phyloP scores from a whole-genome alignment of 139 green algal species.

The Desmodesmus armatus region DNA sequence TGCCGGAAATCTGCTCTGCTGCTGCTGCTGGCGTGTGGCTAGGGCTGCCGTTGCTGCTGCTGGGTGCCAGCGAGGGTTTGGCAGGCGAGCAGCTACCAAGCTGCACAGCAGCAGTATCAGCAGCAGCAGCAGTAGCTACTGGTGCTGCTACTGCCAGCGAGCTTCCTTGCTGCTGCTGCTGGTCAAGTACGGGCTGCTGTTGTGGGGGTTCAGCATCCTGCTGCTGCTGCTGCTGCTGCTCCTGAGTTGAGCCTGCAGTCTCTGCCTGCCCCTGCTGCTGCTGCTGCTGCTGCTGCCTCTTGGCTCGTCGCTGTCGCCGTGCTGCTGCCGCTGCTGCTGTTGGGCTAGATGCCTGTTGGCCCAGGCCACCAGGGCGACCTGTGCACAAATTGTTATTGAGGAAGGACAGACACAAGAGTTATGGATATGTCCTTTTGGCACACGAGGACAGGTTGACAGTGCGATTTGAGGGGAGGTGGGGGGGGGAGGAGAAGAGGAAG shows the following conservation, averaged over 20 bases:
- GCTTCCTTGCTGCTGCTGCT: constrained; percentile 20
- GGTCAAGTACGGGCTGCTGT: not conserved
- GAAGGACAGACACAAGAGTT: no score
- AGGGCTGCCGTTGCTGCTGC: constrained; percentile 6
- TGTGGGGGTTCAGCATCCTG: not conserved
- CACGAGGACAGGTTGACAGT: no score
- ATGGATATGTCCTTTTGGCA: no score
- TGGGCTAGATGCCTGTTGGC: not conserved
- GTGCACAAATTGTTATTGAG: no score
- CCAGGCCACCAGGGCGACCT: not conserved
- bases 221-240: not conserved
- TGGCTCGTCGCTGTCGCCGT: constrained; percentile 4
- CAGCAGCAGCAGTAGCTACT: not conserved
- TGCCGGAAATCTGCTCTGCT: not conserved
- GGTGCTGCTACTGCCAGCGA: no score
- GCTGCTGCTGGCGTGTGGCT: not conserved
- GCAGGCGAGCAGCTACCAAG: not conserved
- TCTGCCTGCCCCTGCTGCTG: constrained; percentile 13
- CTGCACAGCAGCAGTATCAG: not conserved
- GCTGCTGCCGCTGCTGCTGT: not conserved
- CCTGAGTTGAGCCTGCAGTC: not conserved
- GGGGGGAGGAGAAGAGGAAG: no score
- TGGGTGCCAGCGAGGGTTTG: not conserved
- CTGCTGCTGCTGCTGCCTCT: constrained; percentile 13
- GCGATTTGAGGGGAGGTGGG: no score